Evolutionary conservation across 192 early-diverging fungal genomes (phyloP), one percentile per base, ranked within the genome.

Genomic region (Dispira simplex): DNA sequence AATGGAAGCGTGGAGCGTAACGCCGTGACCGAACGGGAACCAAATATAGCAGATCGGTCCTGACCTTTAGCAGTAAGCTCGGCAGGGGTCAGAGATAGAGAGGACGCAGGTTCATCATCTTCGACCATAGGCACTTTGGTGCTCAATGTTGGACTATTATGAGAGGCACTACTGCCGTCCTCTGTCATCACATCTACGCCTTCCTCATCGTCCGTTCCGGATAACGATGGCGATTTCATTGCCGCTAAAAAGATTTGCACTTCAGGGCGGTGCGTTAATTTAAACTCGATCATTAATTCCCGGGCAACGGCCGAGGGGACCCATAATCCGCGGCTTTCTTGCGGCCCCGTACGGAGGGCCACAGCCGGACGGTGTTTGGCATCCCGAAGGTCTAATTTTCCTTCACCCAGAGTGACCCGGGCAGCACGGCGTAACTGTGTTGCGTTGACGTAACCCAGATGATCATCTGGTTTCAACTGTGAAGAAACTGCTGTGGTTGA

Each of bases 311-410:
- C 27, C n/a, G 23, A 23, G 12, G 55, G 55, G 23, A 57, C 27
- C 79, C 79, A 81, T 20, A 75, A 73, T 51, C 79, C 79, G 39
- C 76, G 68, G 54, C 71, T 69, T 65, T 81, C 79, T 47, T 73
- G 66, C 0, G 76, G 79, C 12, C 79, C 79, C 18, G 60, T 59
- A 10, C 52, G 66, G 44, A 74, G 46, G 10, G 63, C 64, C 8
- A 81, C 68, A 1, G 78, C 79, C 44, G 66, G 64, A 44, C 66
- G 55, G 2, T 70, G 67, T 10, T 63, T 63, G 21, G 70, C 76
- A 21, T 70, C 71, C 21, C 66, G 67, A 26, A 70, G 68, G 32
- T 81, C 72, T 59, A 81, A 76, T n/a, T 69, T 64, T 0, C 76
- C 79, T 39, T 74, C 70, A 0, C 79, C 79, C 57, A 80, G 68